phyloP scores from a whole-genome alignment of 1,284 basidiomycete genomes.

The Rhizoctonia solani region DNA sequence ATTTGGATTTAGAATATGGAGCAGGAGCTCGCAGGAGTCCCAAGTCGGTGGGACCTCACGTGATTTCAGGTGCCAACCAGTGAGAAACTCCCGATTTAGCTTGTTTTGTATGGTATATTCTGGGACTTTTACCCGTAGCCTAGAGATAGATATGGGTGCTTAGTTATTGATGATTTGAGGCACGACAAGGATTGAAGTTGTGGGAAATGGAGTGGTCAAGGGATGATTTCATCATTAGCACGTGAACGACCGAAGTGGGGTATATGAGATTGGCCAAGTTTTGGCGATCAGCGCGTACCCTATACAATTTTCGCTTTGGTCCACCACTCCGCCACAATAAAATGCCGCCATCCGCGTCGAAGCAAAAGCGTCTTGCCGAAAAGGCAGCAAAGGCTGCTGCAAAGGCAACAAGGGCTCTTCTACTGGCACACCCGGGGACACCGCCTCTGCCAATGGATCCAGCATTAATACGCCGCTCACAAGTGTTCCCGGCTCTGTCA shows the following conservation, averaged over 20 bases:
- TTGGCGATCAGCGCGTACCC: constrained; percentile 23
- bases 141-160: too few species aligned
- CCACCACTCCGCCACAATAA: constrained; percentile 17
- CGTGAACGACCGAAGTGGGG: constrained; percentile 12
- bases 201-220: not conserved
- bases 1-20: too few species aligned
- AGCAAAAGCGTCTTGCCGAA: constrained; percentile 86
- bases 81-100: too few species aligned
- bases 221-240: not conserved
- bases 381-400: constrained; percentile 80
- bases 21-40: too few species aligned
- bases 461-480: constrained; percentile 76
- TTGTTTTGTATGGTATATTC: too few species aligned
- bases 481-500: constrained; percentile 62
- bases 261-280: constrained; percentile 24
- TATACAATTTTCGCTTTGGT: constrained; percentile 29
- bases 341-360: constrained; percentile 78
- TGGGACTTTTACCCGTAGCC: too few species aligned
- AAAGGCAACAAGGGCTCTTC: constrained; percentile 51
- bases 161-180: too few species aligned
- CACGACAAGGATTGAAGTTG: not conserved
- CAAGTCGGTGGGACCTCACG: too few species aligned
- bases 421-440: constrained; percentile 63
- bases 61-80: too few species aligned
- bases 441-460: constrained; percentile 60